Percentiles rank a stretch among this genome's conserved stretches.
Conservation (phyloP, 208 protist species). For the Trypanosoma platydactyli region DNA sequence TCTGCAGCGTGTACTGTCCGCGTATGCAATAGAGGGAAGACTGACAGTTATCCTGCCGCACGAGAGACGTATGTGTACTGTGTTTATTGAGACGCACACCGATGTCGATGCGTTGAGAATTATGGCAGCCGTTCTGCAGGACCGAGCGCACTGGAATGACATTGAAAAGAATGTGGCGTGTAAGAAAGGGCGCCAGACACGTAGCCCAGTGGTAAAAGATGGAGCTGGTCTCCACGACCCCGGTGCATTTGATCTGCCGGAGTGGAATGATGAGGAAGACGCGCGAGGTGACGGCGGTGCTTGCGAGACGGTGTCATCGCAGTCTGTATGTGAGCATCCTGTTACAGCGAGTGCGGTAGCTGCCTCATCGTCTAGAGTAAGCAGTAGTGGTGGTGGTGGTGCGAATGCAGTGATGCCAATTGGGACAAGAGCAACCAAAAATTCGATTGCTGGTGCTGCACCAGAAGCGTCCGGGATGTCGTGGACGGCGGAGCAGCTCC, state of each 20-base stretch:
- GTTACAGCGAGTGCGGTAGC: too few relatives aligned
- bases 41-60: conserved; percentile 73
- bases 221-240: conserved; percentile 5
- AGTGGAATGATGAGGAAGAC: conserved; percentile 13
- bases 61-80: conserved; percentile 44
- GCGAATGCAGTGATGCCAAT: too few relatives aligned
- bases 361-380: too few relatives aligned
- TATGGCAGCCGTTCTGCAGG: conserved; percentile 69
- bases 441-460: neutral
- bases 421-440: too few relatives aligned
- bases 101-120: conserved; percentile 62
- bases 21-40: conserved; percentile 54
- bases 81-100: conserved; percentile 64
- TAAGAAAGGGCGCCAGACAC: conserved; percentile 12
- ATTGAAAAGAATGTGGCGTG: conserved; percentile 76
- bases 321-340: neutral
- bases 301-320: neutral
- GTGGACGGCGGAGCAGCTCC: conserved; percentile 53
- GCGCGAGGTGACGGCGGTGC: neutral
- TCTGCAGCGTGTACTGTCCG: conserved; percentile 54
- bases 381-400: too few relatives aligned
- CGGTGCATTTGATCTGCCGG: neutral
- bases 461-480: neutral
- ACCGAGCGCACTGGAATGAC: conserved; percentile 42
- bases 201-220: neutral